Evolutionary conservation across 305 asterid genomes (phyloP), one percentile per base, ranked within the genome.

Genomic region (Fraxinus baroniana): DNA sequence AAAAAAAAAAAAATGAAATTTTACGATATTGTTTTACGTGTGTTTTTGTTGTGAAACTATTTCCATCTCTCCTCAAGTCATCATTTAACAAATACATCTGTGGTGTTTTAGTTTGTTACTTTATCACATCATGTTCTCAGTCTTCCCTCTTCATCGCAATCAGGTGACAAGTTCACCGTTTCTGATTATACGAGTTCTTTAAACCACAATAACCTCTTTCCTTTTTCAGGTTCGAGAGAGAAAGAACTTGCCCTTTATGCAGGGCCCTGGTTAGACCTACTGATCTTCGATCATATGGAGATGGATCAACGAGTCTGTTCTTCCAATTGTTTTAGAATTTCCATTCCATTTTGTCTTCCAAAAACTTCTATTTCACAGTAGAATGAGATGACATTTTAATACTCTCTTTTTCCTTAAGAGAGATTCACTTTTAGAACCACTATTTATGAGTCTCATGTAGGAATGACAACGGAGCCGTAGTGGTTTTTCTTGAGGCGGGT

Each of bases 221-320:
- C 26, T 84, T 85, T 76, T 64, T 22, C 91, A 91, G 93, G 95
- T 90, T 91, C 60, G 93, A 91, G 77, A 78, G 92, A 83, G 93
- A 91, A 78, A 87, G 93, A 81, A 91, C 93, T 20, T 91, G 93
- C 86, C 95, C 93, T 26, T 81, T 91, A 64, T 91, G 95, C 85
- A 85, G 93, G 86, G 95, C 95, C 32, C 83, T 91, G 71, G 95
- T 91, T 68, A 87, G 93, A 81, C 91, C 91, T 57, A 89, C 91
- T 77, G 93, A 90, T 90, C 90, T 91, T 44, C 87, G 85, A 76
- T 91, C 95, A 5, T 91, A 86, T 36, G 91, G 91, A 35, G 93
- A 91, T 73, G 95, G 95, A 78, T 91, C 95, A 13, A 89, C 95
- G 7, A 88, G 86, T 77, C 92, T 90, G 22, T 84, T 87, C 85